Percentiles rank a stretch among this genome's conserved stretches.
Conservation (phyloP, 805 yeast genomes). For the Diddensiella caesifluorescens region DNA sequence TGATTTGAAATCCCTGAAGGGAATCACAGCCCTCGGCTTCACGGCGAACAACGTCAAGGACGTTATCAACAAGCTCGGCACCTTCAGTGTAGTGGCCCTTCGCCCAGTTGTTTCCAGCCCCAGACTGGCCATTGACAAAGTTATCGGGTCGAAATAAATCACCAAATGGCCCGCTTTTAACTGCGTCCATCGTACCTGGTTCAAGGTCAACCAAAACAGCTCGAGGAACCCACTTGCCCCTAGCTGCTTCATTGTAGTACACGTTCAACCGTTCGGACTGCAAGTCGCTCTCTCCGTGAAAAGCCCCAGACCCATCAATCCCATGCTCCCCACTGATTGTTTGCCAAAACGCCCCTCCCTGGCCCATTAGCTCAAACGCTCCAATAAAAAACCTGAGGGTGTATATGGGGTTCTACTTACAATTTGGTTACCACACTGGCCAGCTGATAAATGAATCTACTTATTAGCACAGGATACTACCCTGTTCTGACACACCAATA, state of each 20-base stretch:
- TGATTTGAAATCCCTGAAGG: conserved; percentile 89
- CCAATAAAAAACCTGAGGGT: conserved; percentile 21
- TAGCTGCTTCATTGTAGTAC: conserved; percentile 79
- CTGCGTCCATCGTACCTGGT: conserved; percentile 89
- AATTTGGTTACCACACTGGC: conserved; percentile 98
- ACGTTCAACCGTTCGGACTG: conserved; percentile 59
- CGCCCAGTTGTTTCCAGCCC: conserved; percentile 97
- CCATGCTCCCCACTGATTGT: conserved; percentile 39
- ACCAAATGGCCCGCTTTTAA: conserved; percentile 75
- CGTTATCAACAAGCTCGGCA: conserved; percentile 87
- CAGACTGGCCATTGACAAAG: conserved; percentile 80
- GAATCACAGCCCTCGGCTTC: conserved; percentile 93
- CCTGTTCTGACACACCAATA: background rate
- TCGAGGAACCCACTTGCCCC: conserved; percentile 89
- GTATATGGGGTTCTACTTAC: too few species aligned
- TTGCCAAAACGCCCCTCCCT: conserved; percentile 37
- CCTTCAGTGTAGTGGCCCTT: conserved; percentile 97
- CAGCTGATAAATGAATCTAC: conserved; percentile 90
- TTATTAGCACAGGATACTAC: background rate
- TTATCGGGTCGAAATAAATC: conserved; percentile 89
- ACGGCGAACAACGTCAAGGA: conserved; percentile 83
- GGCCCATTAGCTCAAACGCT: background rate
- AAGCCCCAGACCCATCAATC: conserved; percentile 33
- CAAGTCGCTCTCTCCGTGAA: conserved; percentile 24
- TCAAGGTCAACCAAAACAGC: conserved; percentile 89